phyloP scores from a whole-genome alignment of 2,329 filamentous ascomycete genomes.

The Ramularia endophylla region DNA sequence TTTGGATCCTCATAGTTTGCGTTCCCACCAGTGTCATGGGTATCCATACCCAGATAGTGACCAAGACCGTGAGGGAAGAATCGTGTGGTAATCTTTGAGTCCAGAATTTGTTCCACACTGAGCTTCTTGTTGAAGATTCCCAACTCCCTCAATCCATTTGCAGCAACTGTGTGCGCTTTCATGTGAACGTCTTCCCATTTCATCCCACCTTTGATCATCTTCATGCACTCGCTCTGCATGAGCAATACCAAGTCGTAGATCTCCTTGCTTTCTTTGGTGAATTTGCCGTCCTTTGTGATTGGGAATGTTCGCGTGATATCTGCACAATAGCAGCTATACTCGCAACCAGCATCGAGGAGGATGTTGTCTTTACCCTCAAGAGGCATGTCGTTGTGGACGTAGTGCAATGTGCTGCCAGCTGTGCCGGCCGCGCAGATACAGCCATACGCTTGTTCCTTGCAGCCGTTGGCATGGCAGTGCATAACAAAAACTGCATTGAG shows the following conservation, averaged over 20 bases:
- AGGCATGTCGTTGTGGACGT: constrained; percentile 70
- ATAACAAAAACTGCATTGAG: constrained; percentile 76
- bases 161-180: constrained; percentile 73
- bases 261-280: constrained; percentile 61
- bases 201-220: constrained; percentile 65
- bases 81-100: constrained; percentile 40
- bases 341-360: constrained; percentile 73
- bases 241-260: constrained; percentile 59
- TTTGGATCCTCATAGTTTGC: constrained; percentile 61
- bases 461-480: constrained; percentile 66
- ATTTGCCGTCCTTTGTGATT: constrained; percentile 56
- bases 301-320: constrained; percentile 84
- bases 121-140: constrained; percentile 55
- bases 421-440: constrained; percentile 77
- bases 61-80: constrained; percentile 49
- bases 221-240: constrained; percentile 79
- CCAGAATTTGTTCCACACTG: constrained; percentile 39
- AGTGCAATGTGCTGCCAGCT: constrained; percentile 81
- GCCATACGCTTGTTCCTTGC: constrained; percentile 79
- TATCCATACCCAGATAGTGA: constrained; percentile 49
- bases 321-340: constrained; percentile 45
- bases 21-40: constrained; percentile 46
- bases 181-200: constrained; percentile 77
- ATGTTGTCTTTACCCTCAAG: constrained; percentile 69
- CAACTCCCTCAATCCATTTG: constrained; percentile 68